Conservation (phyloP, 345 rosid species). For the Citrus mangshanensis region DNA sequence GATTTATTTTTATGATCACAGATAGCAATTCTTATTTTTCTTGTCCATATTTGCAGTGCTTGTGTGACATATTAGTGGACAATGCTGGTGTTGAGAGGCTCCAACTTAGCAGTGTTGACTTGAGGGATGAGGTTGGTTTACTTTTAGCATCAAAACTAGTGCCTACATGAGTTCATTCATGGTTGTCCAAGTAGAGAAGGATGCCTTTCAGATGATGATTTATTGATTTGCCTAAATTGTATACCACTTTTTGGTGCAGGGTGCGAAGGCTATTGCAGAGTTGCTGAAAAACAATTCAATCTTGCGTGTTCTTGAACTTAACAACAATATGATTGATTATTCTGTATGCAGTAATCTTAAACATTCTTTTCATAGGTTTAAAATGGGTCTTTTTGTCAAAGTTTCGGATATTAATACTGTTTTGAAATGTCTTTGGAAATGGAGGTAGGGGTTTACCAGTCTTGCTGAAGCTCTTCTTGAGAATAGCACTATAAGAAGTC, state of each 20-base stretch:
- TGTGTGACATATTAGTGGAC: conserved; percentile 65
- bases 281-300: conserved; percentile 74
- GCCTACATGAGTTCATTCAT: not conserved
- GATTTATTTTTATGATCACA: not conserved
- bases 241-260: conserved; percentile 46
- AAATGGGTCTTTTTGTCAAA: conserved; percentile 9
- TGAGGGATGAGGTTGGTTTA: conserved; percentile 83
- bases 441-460: conserved; percentile 94
- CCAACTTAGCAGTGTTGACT: conserved; percentile 74
- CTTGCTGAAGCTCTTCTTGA: conserved; percentile 80
- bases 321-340: conserved; percentile 95
- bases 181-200: conserved; percentile 6
- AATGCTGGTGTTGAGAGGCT: conserved; percentile 74
- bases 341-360: conserved; percentile 54
- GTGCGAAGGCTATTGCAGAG: conserved; percentile 90
- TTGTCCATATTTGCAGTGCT: conserved; percentile 40
- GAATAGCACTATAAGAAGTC: conserved; percentile 59
- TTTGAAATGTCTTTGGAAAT: conserved; percentile 31
- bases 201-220: conserved; percentile 3
- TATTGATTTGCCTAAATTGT: conserved; percentile 15
- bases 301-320: conserved; percentile 79
- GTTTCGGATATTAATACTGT: conserved; percentile 24
- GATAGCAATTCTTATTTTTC: not conserved
- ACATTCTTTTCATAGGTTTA: not conserved
- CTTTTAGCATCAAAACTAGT: conserved; percentile 14